phyloP scores from a whole-genome alignment of 805 yeast species.

The Nakazawaea holstii region DNA sequence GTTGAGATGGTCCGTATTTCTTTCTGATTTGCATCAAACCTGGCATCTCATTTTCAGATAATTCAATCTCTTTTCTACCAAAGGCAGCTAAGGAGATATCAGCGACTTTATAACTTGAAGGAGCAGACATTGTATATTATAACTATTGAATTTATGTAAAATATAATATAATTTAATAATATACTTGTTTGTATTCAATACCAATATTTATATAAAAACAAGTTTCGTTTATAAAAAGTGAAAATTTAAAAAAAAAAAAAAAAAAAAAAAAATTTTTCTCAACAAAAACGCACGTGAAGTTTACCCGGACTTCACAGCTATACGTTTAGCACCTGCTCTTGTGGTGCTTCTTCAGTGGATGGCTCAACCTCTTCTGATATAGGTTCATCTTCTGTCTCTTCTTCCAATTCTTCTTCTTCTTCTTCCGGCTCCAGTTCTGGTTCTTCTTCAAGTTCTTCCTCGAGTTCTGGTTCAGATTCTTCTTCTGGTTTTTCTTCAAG shows the following conservation, averaged over 20 bases:
- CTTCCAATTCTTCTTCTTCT: conserved; percentile 6
- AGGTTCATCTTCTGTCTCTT: too few relatives aligned
- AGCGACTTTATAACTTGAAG: conserved; percentile 89
- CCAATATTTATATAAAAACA: too few relatives aligned
- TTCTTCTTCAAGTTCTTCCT: conserved; percentile 15
- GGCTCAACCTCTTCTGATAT: not conserved
- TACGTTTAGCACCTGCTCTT: not conserved
- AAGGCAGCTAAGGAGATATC: conserved; percentile 98
- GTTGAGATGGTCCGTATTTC: conserved; percentile 87
- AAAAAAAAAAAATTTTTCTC: not conserved
- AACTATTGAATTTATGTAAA: not conserved
- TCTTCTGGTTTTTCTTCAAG: conserved; percentile 8
- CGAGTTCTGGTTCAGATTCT: conserved; percentile 6
- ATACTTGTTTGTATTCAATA: too few relatives aligned
- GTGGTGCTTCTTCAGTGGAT: not conserved
- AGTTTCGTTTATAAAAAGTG: not conserved
- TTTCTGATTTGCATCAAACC: conserved; percentile 97
- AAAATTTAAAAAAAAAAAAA: not conserved
- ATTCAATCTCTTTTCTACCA: conserved; percentile 98
- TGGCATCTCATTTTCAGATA: conserved; percentile 99
- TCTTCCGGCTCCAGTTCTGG: too few relatives aligned
- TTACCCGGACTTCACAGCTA: not conserved
- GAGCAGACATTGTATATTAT: conserved; percentile 42
- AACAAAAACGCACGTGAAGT: conserved; percentile 3
- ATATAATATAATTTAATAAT: not conserved